Conservation (phyloP, 179 eudicot genomes). For the Carnegiea gigantea region DNA sequence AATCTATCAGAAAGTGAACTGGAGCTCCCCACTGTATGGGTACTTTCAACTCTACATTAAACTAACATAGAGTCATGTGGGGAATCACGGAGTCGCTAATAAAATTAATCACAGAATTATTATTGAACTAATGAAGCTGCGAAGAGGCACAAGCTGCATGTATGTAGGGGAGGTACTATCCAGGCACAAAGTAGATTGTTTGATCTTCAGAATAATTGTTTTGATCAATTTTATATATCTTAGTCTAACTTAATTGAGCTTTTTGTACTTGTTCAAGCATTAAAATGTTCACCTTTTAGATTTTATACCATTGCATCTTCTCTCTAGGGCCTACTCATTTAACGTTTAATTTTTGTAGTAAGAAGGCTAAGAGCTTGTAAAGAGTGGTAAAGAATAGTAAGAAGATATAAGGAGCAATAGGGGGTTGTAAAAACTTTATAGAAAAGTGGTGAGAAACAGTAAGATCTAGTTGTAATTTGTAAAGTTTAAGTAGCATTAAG, state of each 20-base stretch:
- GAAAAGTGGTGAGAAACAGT: no score
- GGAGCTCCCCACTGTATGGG: background rate
- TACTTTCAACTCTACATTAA: background rate
- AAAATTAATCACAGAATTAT: background rate
- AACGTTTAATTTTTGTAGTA: no score
- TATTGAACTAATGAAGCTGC: slow-evolving; percentile 1
- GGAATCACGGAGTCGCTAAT: background rate
- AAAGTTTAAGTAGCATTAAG: no score
- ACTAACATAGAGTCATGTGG: background rate
- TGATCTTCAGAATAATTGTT: background rate
- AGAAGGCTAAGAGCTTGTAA: no score
- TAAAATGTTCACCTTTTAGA: background rate
- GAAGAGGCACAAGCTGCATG: background rate
- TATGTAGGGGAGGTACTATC: slow-evolving; percentile 7
- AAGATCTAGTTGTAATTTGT: no score
- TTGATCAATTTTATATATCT: background rate
- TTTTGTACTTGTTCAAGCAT: background rate
- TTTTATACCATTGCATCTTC: background rate
- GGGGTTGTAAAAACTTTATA: no score
- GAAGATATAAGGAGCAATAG: no score
- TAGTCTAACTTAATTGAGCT: no score
- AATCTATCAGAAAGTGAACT: background rate
- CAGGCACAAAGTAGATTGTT: background rate
- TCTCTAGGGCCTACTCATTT: background rate
- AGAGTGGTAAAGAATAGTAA: no score